Percentiles rank a stretch among this genome's conserved stretches.
Conservation (phyloP, 352 stramenopile genomes). For the Pythium rhizo-oryzae region DNA sequence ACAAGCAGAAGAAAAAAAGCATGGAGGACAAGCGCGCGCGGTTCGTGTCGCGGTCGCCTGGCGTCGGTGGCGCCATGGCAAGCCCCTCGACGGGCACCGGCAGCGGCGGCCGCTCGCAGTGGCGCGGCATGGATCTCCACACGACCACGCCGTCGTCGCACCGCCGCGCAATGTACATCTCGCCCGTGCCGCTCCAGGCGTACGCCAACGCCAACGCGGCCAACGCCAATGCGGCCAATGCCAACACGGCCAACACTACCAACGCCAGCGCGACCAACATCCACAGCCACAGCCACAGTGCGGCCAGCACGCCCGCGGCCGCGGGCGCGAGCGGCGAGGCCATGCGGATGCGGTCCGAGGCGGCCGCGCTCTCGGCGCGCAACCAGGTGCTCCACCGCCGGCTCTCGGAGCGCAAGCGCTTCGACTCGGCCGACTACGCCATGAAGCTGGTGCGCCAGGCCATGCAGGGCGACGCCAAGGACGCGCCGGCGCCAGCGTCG, state of each 20-base stretch:
- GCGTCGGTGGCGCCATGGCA: background rate
- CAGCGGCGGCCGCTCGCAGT: conserved; percentile 25
- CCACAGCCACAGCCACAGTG: too few species aligned
- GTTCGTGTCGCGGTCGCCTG: conserved; percentile 17
- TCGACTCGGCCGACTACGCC: conserved; percentile 84
- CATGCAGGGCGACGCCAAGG: conserved; percentile 14
- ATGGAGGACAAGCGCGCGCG: conserved; percentile 22
- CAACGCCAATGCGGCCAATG: too few species aligned
- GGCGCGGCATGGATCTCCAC: conserved; percentile 34
- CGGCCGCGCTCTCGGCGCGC: conserved; percentile 63
- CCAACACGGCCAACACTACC: too few species aligned
- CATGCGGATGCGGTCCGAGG: conserved; percentile 6
- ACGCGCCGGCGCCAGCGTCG: background rate
- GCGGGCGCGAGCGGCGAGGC: conserved; percentile 1
- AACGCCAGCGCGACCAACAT: background rate
- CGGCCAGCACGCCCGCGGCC: background rate
- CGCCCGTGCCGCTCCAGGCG: conserved; percentile 3
- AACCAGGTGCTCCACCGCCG: conserved; percentile 79
- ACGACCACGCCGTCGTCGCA: conserved; percentile 24
- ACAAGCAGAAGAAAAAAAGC: background rate
- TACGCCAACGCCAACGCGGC: background rate
- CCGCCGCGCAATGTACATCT: conserved; percentile 27
- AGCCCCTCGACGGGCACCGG: background rate
- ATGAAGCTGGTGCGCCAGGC: conserved; percentile 52
- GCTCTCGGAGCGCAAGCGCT: conserved; percentile 75